phyloP scores from a whole-genome alignment of 306 rosid species.

The Rosa persica region DNA sequence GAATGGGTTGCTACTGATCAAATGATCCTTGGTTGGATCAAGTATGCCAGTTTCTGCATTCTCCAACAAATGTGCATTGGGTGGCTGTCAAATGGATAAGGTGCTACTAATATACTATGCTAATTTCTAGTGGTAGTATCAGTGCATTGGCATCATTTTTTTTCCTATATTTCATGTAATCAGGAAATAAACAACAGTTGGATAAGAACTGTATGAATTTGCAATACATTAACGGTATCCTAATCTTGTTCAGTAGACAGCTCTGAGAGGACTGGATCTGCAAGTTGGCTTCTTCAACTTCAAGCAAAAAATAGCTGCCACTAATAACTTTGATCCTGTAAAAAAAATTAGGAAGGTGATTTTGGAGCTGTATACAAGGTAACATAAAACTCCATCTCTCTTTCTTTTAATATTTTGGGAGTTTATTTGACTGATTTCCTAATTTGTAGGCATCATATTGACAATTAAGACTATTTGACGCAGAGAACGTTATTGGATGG shows the following conservation, averaged over 20 bases:
- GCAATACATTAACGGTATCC: not conserved
- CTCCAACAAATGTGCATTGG: no score
- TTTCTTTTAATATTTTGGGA: not conserved
- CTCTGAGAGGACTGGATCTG: not conserved
- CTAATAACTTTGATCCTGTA: constrained; percentile 47
- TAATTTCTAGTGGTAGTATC: not conserved
- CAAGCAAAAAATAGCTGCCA: constrained; percentile 37
- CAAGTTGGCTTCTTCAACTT: not conserved
- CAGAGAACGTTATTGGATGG: constrained; percentile 53
- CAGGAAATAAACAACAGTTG: not conserved
- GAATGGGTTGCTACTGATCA: no score
- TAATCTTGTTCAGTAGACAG: not conserved
- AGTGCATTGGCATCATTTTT: not conserved
- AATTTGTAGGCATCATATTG: not conserved
- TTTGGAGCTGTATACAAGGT: constrained; percentile 78
- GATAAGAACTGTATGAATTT: not conserved
- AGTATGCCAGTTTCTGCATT: no score
- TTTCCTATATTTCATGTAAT: not conserved
- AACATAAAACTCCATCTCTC: not conserved
- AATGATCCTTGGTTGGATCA: no score
- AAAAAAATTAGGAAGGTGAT: constrained; percentile 77
- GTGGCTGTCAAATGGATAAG: not conserved
- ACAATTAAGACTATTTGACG: not conserved
- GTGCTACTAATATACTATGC: not conserved
- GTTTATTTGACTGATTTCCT: not conserved